Evolutionary conservation across 495 filamentous ascomycete species (phyloP), one percentile per base, ranked within the genome.

Genomic region (Neurospora sp.): DNA sequence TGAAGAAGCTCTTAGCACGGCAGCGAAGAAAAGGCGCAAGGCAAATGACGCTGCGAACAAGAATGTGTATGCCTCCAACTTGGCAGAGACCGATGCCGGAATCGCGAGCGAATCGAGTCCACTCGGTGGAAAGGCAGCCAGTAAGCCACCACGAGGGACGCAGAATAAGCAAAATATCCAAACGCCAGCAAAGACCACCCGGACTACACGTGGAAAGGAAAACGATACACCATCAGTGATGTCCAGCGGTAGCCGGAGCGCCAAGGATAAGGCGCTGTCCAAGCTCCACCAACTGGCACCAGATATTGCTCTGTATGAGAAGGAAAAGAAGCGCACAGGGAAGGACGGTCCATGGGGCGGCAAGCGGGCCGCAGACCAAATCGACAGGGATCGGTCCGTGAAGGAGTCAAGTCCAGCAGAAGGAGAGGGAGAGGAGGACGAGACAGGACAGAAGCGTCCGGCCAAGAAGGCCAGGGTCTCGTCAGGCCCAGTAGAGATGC

Each of bases 291-390:
- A 90, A 31, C 82, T 92, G 35, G 94, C 93, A 11, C 87, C 90
- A 0, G 96, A 98, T 80, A 93, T 98, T 75, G 91, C 90, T 9
- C 84, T 95, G 70, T 98, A 94, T 78, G 92, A 99, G 80, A 98
- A 97, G 78, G 96, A 99, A 81, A 93, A 86, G 85, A 97, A 96
- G 84, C 89, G 87, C 71, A 80, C 81, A 16, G 72, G 90, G 27
- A 91, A 92, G 49, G 94, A 94, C n/a, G 82, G 80, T 4, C 88
- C 94, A 3, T 91, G 93, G 77, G 92, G 94, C 71, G 94, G 93
- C 71, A 92, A 90, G 77, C 83, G 86, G 70, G 88, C 86, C 23
- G 87, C 88, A 44, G 86, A 89, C 72, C 82, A 83, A 49, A 85
- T 89, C 54, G 88, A 90, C 41, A 84, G 82, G 73, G 86, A 88